These are phyloP conservation scores for Onygena corvina DNA, from an alignment of 2,329 filamentous ascomycete species.

Conservation along the genomic window DNA sequence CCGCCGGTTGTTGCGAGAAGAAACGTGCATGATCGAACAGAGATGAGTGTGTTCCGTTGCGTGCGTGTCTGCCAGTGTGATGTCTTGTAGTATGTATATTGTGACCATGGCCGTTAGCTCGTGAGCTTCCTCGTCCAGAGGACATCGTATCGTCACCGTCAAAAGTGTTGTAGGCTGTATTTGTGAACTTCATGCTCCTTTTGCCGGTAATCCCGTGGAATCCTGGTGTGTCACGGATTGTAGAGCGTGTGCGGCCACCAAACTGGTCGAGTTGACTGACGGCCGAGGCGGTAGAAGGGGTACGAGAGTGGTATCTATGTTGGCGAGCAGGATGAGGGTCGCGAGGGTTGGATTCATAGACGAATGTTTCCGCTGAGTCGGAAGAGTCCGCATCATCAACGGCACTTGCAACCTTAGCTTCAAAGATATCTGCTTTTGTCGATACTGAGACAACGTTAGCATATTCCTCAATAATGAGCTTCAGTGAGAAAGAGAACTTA, in stretches of 20 bases:
- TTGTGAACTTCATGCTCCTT: slow-evolving; percentile 93
- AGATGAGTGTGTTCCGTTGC: slow-evolving; percentile 55
- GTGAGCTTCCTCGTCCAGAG: slow-evolving; percentile 48
- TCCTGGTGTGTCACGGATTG: slow-evolving; percentile 46
- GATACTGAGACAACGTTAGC: slow-evolving; percentile 49
- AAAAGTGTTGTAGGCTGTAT: slow-evolving; percentile 42
- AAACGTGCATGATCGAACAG: slow-evolving; percentile 72
- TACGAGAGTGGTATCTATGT: slow-evolving; percentile 78
- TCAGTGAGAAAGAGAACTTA: slow-evolving; percentile 12
- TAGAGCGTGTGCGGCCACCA: slow-evolving; percentile 48
- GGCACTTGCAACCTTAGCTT: slow-evolving; percentile 88
- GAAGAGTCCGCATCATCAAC: slow-evolving; percentile 94
- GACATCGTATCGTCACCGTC: slow-evolving; percentile 57
- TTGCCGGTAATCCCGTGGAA: slow-evolving; percentile 57
- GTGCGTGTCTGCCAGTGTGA: slow-evolving; percentile 67
- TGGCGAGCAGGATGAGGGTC: slow-evolving; percentile 47
- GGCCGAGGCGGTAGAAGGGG: slow-evolving; percentile 79
- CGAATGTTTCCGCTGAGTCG: slow-evolving; percentile 95
- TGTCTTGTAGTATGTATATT: slow-evolving; percentile 57
- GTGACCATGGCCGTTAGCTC: slow-evolving; percentile 47
- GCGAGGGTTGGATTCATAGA: slow-evolving; percentile 91
- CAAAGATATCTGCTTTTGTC: slow-evolving; percentile 95
- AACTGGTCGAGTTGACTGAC: slow-evolving; percentile 39
- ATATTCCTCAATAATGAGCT: slow-evolving; percentile 16
- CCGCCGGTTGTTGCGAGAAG: slow-evolving; percentile 37